A percentile compares a stretch with the other conserved stretches of the same genome.
Conservation (phyloP, 768 basidiomycete species). For the Russula vinacea region DNA sequence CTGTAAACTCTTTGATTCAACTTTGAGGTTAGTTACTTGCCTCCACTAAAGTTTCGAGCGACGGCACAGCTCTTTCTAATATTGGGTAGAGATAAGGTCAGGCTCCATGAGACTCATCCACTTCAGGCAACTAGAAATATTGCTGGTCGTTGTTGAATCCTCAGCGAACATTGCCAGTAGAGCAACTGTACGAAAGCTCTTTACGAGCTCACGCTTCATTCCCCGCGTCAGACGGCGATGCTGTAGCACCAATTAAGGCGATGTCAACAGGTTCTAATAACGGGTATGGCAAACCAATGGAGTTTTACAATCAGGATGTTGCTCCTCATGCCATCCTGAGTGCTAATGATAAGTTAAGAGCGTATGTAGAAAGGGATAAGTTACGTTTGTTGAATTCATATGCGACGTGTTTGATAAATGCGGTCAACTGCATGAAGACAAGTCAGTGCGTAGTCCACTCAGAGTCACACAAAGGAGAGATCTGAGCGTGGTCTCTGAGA, state of each 20-base stretch:
- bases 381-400: constrained; percentile 82
- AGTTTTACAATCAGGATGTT: constrained; percentile 74
- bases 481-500: constrained; percentile 26
- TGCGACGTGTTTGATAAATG: constrained; percentile 81
- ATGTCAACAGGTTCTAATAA: neutral
- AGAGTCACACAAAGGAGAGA: constrained; percentile 4
- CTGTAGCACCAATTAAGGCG: constrained; percentile 36
- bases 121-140: constrained; percentile 77
- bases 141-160: constrained; percentile 66
- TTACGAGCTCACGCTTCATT: constrained; percentile 84
- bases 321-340: constrained; percentile 75
- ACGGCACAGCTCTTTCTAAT: constrained; percentile 79
- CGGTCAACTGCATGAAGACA: constrained; percentile 52
- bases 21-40: constrained; percentile 38
- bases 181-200: constrained; percentile 74
- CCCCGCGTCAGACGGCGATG: constrained; percentile 70
- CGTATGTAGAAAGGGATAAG: neutral
- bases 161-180: constrained; percentile 90
- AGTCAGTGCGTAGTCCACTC: constrained; percentile 19
- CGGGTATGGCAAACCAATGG: constrained; percentile 46
- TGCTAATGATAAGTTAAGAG: constrained; percentile 12
- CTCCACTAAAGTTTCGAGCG: constrained; percentile 86
- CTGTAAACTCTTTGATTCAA: constrained; percentile 4
- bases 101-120: constrained; percentile 83
- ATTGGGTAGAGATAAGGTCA: constrained; percentile 79